These are phyloP conservation scores for Elsinoe necatrix DNA, from an alignment of 2,329 filamentous ascomycete species.

Conservation along the genomic window DNA sequence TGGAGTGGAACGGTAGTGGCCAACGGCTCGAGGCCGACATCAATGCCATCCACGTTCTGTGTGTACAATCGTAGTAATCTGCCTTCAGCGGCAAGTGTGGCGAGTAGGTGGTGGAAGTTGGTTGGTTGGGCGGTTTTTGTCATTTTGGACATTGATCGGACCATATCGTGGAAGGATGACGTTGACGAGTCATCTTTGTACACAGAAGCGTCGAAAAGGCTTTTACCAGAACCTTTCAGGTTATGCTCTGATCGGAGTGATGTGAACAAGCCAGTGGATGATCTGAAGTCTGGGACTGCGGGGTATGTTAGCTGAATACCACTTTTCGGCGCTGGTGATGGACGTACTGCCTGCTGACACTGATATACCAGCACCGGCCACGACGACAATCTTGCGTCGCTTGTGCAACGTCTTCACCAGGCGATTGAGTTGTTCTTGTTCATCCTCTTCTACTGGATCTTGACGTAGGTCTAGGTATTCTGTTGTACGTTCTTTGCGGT, in stretches of 20 bases:
- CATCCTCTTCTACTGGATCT: slow-evolving; percentile 45
- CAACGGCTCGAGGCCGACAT: slow-evolving; percentile 72
- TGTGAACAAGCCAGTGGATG: slow-evolving; percentile 79
- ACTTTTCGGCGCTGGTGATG: slow-evolving; percentile 17
- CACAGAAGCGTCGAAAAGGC: slow-evolving; percentile 93
- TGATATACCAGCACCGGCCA: slow-evolving; percentile 93
- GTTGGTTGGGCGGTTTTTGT: slow-evolving; percentile 73
- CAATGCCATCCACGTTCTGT: slow-evolving; percentile 94
- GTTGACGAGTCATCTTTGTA: slow-evolving; percentile 89
- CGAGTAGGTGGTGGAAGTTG: slow-evolving; percentile 85
- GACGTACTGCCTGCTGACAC: slow-evolving; percentile 82
- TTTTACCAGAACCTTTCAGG: slow-evolving; percentile 85
- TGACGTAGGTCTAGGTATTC: slow-evolving; percentile 64
- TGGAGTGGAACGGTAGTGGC: slow-evolving; percentile 73
- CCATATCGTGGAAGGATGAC: slow-evolving; percentile 90
- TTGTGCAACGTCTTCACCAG: slow-evolving; percentile 69
- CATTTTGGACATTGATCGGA: slow-evolving; percentile 74
- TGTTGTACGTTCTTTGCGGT: slow-evolving; percentile 65
- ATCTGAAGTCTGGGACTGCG: slow-evolving; percentile 88
- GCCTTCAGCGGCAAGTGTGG: slow-evolving; percentile 77
- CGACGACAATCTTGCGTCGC: slow-evolving; percentile 93
- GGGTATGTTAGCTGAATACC: slow-evolving; percentile 20
- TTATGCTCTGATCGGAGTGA: slow-evolving; percentile 80
- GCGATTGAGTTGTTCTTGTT: slow-evolving; percentile 57
- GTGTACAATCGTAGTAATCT: slow-evolving; percentile 85